Percentiles rank a stretch among this genome's conserved stretches.
phyloP scores from a whole-genome alignment of 202 grass and related monocot species.

The Dendrocalamus latiflorus region DNA sequence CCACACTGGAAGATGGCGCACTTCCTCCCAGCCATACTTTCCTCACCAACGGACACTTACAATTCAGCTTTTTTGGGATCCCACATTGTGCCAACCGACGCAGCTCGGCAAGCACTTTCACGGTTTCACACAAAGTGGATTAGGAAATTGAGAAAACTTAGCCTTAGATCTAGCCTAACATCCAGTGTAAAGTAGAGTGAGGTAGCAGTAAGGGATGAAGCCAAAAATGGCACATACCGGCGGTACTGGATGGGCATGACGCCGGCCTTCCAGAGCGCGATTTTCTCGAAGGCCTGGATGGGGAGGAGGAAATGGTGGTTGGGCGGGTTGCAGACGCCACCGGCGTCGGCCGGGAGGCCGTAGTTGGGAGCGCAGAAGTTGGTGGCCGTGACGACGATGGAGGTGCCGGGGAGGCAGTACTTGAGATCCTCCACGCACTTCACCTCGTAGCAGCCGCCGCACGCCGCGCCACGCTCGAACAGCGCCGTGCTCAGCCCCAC shows the following conservation, averaged over 20 bases:
- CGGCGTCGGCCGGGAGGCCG: constrained; percentile 69
- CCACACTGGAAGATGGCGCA: constrained; percentile 14
- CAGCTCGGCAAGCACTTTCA: constrained; percentile 21
- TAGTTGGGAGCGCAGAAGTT: constrained; percentile 98
- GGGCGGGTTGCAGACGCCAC: constrained; percentile 86
- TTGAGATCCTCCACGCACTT: constrained; percentile 80
- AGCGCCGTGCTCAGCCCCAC: constrained; percentile 85
- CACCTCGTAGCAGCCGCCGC: constrained; percentile 97
- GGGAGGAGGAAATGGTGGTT: constrained; percentile 95
- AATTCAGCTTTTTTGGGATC: constrained; percentile 34
- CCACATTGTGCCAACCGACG: constrained; percentile 18
- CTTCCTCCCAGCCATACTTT: neutral
- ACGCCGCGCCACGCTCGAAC: constrained; percentile 78
- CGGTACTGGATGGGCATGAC: constrained; percentile 97
- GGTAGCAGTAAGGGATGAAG: neutral
- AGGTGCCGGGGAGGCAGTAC: constrained; percentile 89
- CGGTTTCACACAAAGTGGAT: constrained; percentile 27
- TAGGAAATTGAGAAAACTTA: neutral
- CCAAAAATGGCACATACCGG: constrained; percentile 39
- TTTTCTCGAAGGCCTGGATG: constrained; percentile 98
- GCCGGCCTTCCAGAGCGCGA: constrained; percentile 98
- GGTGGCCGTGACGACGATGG: constrained; percentile 86
- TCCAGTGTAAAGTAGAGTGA: neutral
- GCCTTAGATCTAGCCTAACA: constrained; percentile 35
- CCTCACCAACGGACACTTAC: constrained; percentile 28